Base-by-base conservation (phyloP, 2,329 filamentous ascomycete genomes). In the Botryotinia globosa region DNA sequence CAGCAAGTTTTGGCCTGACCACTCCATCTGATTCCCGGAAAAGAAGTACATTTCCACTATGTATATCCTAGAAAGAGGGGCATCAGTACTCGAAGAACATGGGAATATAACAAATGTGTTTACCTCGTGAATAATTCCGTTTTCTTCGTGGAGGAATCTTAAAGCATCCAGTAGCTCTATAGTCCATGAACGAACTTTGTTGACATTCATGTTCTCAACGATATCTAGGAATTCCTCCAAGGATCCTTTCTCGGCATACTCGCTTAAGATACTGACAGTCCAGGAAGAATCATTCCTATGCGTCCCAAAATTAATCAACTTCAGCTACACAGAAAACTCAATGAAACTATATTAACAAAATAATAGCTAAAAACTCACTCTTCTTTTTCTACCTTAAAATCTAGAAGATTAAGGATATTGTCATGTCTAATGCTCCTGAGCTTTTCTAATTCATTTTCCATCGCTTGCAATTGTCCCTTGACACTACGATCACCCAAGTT, bases 121-220 rank as follows among this genome's bases (percentile, higher is more conserved):
- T 68, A 72, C 70, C 70, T 93, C 92, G 81, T 98, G 96, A 37
- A 93, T 86, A 72, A 98, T 86, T 32, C 94, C 94, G 79, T 92
- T 91, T 76, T 91, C 72, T 62, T 72, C 91, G 82, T 98, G 95
- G 69, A 97, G 89, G 80, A 92, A 97, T 73, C 94, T 92, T 42
- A 99, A 84, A 0, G 91, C 96, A 82, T 98, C 94, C 39, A 99
- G 87, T 29, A 99, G 85, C 78, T 97, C 94, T 73, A 94, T 90
- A n/a, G 94, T 96, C 91, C 94, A 98, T 37, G 93, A 90, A 70
- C 94, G 91, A 62, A 94, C 90, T 80, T 91, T 94, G 75, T 89
- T 88, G 69, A 92, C 87, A 59, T 91, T 88, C 68, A 98, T 84
- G 44, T 88, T 88, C 7, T 92, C 93, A 59, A 94, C 89, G 74